These are phyloP conservation scores for Solanum chacoense DNA, from an alignment of 305 asterid species.

Conservation along the genomic window DNA sequence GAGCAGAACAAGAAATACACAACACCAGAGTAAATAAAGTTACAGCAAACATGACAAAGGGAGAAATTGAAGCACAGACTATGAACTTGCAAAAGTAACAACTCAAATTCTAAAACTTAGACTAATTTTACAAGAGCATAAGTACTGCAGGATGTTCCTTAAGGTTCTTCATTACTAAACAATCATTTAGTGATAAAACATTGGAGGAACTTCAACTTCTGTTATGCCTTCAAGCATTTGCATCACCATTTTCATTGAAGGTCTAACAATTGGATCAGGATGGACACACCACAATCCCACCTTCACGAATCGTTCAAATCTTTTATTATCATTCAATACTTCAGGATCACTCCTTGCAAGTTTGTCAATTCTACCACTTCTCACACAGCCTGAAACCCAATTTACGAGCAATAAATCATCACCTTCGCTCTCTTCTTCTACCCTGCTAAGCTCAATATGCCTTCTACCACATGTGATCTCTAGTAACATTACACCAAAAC, in stretches of 20 bases:
- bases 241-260: not conserved
- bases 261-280: not conserved
- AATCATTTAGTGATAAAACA: not conserved
- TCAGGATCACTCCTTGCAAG: not conserved
- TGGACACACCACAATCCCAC: not conserved
- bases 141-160: not conserved
- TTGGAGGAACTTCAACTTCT: not conserved
- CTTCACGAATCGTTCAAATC: not conserved
- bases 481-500: constrained; percentile 13
- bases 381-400: not conserved
- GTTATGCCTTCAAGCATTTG: not conserved
- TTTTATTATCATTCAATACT: not conserved
- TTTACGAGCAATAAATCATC: not conserved
- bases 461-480: constrained; percentile 5
- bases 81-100: not conserved
- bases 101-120: not conserved
- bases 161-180: not conserved
- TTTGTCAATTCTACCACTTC: not conserved
- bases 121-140: not conserved
- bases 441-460: not conserved
- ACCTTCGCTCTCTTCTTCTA: not conserved
- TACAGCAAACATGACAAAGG: not conserved
- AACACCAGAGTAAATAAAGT: not conserved
- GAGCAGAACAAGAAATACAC: not conserved
- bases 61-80: not conserved